Percentiles rank a stretch among this genome's conserved stretches.
Evolutionary conservation across 2,329 filamentous ascomycete genomes (phyloP).

Genomic region (Aphanoascus verrucosus): DNA sequence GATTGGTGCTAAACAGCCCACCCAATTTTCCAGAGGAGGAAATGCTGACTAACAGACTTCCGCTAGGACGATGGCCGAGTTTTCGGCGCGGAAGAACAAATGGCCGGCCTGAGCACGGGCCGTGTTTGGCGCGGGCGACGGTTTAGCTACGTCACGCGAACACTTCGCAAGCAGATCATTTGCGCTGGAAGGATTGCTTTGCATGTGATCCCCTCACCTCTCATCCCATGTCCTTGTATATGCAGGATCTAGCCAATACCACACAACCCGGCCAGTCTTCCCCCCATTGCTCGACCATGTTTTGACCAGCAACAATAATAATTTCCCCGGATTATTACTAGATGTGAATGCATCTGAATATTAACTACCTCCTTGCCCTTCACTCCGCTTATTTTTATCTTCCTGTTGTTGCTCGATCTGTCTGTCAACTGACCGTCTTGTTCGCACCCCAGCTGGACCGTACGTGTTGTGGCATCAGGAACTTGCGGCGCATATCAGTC

Average conservation of each 20-base stretch:
- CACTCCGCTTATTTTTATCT: neutral
- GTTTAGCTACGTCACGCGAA: slow-evolving; percentile 9
- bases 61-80: neutral
- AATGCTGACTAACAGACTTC: neutral
- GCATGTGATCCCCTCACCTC: slow-evolving; percentile 5
- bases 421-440: slow-evolving; percentile 1
- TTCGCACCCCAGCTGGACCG: neutral
- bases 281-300: slow-evolving; percentile 9
- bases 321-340: slow-evolving; percentile 11
- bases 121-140: neutral
- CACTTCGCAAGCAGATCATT: slow-evolving; percentile 1
- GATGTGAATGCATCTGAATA: neutral
- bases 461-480: neutral
- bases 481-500: neutral
- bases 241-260: slow-evolving; percentile 12
- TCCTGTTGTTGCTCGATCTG: neutral
- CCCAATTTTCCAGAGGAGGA: slow-evolving; percentile 3
- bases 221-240: neutral
- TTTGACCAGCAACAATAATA: slow-evolving; percentile 11
- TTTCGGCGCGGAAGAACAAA: neutral
- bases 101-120: neutral
- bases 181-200: slow-evolving; percentile 3
- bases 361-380: neutral
- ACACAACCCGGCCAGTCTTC: neutral
- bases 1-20: neutral